Percentiles rank a stretch among this genome's conserved stretches.
These are phyloP conservation scores for Xerocomus amazonicus DNA, from an alignment of 1,284 basidiomycete genomes.

Conservation along the genomic window DNA sequence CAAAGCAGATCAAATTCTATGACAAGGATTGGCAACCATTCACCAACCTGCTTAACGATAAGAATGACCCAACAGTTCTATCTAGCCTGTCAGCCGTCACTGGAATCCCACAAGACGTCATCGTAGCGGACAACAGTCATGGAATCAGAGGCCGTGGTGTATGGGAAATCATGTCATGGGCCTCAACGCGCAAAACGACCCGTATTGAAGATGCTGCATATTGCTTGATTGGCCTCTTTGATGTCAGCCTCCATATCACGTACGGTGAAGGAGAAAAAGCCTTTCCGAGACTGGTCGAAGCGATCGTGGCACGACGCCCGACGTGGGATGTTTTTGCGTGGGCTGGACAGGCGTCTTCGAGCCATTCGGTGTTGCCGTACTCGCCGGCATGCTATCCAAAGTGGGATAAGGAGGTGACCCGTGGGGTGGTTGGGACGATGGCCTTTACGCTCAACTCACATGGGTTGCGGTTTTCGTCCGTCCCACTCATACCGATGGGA, in stretches of 20 bases:
- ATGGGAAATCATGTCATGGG: conserved; percentile 30
- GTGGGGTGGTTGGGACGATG: conserved; percentile 10
- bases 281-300: conserved; percentile 20
- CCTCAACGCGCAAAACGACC: conserved; percentile 22
- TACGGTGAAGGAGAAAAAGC: conserved; percentile 27
- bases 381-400: conserved; percentile 21
- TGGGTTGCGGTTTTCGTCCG: conserved; percentile 18
- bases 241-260: conserved; percentile 11
- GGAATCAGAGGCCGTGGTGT: conserved; percentile 15
- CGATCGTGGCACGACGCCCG: conserved; percentile 5
- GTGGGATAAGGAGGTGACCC: conserved; percentile 14
- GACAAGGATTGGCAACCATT: conserved; percentile 20
- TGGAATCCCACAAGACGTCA: conserved; percentile 13
- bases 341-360: conserved; percentile 18
- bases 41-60: conserved; percentile 20
- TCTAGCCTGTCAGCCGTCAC: conserved; percentile 17
- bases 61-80: conserved; percentile 12
- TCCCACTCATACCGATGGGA: conserved; percentile 23
- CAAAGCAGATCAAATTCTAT: conserved; percentile 28
- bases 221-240: conserved; percentile 22
- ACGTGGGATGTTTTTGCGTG: conserved; percentile 25
- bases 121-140: conserved; percentile 20
- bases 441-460: conserved; percentile 13
- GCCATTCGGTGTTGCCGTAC: conserved; percentile 13
- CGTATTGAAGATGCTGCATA: conserved; percentile 25